Evolutionary conservation across 2,329 filamentous ascomycete species (phyloP).

Genomic region (Talaromyces piceae): DNA sequence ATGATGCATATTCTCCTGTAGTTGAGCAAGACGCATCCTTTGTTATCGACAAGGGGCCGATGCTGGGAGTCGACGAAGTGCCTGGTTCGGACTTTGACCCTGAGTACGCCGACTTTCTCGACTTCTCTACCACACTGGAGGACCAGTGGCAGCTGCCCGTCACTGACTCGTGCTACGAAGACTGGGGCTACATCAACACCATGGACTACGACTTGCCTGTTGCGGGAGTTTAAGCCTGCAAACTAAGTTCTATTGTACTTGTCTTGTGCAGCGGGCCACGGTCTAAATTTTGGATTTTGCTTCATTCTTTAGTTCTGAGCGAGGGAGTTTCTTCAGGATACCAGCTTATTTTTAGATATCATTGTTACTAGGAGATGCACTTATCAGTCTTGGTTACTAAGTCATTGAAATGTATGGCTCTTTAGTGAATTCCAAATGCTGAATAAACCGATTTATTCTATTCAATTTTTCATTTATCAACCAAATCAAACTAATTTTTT

Average conservation of each 20-base stretch:
- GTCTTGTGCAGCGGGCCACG: background rate
- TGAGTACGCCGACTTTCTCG: conserved; percentile 7
- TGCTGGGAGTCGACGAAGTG: conserved; percentile 1
- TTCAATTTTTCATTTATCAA: too few relatives aligned
- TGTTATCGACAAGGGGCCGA: background rate
- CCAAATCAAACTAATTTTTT: too few relatives aligned
- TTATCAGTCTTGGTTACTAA: too few relatives aligned
- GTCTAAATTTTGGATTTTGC: too few relatives aligned
- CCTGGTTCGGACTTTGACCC: conserved; percentile 7
- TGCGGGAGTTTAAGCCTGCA: conserved; percentile 4
- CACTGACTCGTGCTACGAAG: conserved; percentile 5
- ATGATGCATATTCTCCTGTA: background rate
- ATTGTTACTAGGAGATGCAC: too few relatives aligned
- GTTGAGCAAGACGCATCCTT: background rate
- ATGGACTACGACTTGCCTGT: conserved; percentile 4
- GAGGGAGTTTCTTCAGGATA: background rate
- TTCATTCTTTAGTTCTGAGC: background rate
- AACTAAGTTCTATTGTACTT: background rate
- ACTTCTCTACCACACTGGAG: conserved; percentile 6
- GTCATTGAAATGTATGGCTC: too few relatives aligned
- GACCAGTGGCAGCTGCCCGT: conserved; percentile 10
- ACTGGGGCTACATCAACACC: conserved; percentile 6
- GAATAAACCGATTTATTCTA: too few relatives aligned
- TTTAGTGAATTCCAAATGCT: too few relatives aligned
- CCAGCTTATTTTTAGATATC: too few relatives aligned